Base-by-base conservation (phyloP, 2,329 filamentous ascomycete genomes). In the Pseudofabraea citricarpa region DNA sequence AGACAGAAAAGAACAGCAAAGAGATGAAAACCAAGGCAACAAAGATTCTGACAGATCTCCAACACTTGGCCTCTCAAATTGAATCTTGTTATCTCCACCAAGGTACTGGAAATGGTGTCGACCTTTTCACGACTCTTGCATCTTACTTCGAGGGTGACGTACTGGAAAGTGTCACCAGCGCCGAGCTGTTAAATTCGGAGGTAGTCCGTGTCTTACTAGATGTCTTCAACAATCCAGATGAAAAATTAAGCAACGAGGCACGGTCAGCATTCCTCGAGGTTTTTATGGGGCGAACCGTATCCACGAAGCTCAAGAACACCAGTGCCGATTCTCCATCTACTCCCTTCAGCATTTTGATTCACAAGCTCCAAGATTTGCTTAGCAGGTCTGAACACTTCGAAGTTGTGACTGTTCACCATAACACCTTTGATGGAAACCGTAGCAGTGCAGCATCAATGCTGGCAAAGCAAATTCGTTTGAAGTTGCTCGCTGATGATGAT, bases 301-400 rank as follows among this genome's bases (percentile, higher is more conserved):
- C 81, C 12, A 85, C 77, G 57, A 69, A 64, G 44, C 69, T 73
- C 19, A 82, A 81, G 60, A 83, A 80, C 13, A 75, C 79, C 4
- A 81, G 74, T 24, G 74, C 74, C 10, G 79, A 85, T 43, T 86
- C 84, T 9, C 82, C 87, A 3, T 75, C 81, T 0, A 95, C 91
- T 0, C 84, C 90, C 1, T 95, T 97, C 64, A 93, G 90, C 58
- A 79, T 95, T 41, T 75, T 98, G 63, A 83, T 95, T 31, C 86
- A 90, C 63, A 98, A 98, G 65, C 73, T 98, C 23, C 93, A 98
- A 66, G 93, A 98, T 67, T 72, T 98, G 45, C 77, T 98, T 44
- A 98, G 93, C 71, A 83, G 93, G 54, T 94, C 91, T 24, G 93
- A 98, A 70, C 90, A 97, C 70, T 98, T 97, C 57, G 93, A 98